phyloP scores from a whole-genome alignment of 2,329 filamentous ascomycete genomes.

The Talaromyces albobiverticillius region DNA sequence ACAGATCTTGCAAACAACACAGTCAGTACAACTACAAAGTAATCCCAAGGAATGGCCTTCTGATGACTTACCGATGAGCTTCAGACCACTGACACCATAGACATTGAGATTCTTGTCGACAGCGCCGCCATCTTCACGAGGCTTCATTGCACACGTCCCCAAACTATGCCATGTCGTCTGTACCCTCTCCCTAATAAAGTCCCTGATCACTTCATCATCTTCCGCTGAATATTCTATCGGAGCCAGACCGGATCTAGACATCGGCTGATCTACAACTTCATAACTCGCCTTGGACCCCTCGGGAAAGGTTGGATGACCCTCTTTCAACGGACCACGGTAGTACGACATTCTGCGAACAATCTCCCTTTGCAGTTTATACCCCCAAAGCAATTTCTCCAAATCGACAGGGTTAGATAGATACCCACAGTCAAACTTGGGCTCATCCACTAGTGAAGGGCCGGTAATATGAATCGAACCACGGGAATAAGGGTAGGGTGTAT shows the following conservation, averaged over 20 bases:
- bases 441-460: slow-evolving; percentile 34
- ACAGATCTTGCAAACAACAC: slow-evolving; percentile 21
- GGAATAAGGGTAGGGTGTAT: slow-evolving; percentile 60
- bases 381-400: slow-evolving; percentile 61
- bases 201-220: slow-evolving; percentile 49
- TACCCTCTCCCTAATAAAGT: slow-evolving; percentile 39
- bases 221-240: slow-evolving; percentile 50
- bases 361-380: slow-evolving; percentile 64
- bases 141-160: slow-evolving; percentile 24
- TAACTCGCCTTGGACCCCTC: slow-evolving; percentile 45
- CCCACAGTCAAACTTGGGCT: slow-evolving; percentile 57
- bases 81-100: slow-evolving; percentile 8
- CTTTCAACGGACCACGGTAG: slow-evolving; percentile 45
- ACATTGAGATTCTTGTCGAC: slow-evolving; percentile 18
- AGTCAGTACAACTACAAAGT: background rate
- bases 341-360: slow-evolving; percentile 55
- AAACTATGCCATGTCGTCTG: slow-evolving; percentile 46
- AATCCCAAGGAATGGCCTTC: background rate
- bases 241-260: slow-evolving; percentile 22
- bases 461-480: slow-evolving; percentile 61
- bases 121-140: slow-evolving; percentile 14
- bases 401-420: slow-evolving; percentile 55
- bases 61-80: slow-evolving; percentile 10
- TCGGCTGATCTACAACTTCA: slow-evolving; percentile 19
- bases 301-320: slow-evolving; percentile 37